A percentile compares a stretch with the other conserved stretches of the same genome.
phyloP scores from a whole-genome alignment of 2,329 filamentous ascomycete species.

The Drechslerella stenobrocha region DNA sequence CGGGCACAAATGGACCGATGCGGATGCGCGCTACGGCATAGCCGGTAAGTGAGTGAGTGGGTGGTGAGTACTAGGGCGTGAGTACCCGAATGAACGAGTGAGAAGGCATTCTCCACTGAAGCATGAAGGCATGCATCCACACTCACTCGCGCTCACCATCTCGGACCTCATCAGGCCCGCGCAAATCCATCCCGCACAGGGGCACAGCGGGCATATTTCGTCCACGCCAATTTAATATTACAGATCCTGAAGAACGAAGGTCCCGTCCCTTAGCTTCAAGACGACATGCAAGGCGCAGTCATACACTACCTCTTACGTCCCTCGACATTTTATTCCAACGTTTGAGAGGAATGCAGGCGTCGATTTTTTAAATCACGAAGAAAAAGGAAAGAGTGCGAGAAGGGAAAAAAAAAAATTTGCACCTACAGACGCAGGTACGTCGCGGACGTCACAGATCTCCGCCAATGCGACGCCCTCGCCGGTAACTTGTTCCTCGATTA shows the following conservation, averaged over 20 bases:
- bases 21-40: too few species aligned
- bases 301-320: conserved; percentile 26
- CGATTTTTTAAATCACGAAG: conserved; percentile 12
- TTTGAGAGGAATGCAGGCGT: conserved; percentile 40
- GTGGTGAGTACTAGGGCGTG: too few species aligned
- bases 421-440: conserved; percentile 40
- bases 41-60: too few species aligned
- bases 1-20: too few species aligned
- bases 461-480: conserved; percentile 10
- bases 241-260: conserved; percentile 42
- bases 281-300: conserved; percentile 40
- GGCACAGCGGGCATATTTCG: conserved; percentile 32
- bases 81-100: too few species aligned
- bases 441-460: conserved; percentile 27
- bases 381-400: conserved; percentile 28
- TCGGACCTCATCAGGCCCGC: conserved; percentile 8
- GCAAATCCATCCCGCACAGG: conserved; percentile 35
- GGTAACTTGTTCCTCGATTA: conserved; percentile 11
- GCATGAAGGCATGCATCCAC: too few species aligned
- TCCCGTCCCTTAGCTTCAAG: conserved; percentile 11
- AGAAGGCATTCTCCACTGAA: conserved; percentile 20
- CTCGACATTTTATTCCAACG: conserved; percentile 12
- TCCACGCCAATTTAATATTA: conserved; percentile 32
- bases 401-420: background rate
- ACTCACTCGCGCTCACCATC: conserved; percentile 20